Conservation (phyloP, 2,329 filamentous ascomycete genomes). For the Penicillium sp. region DNA sequence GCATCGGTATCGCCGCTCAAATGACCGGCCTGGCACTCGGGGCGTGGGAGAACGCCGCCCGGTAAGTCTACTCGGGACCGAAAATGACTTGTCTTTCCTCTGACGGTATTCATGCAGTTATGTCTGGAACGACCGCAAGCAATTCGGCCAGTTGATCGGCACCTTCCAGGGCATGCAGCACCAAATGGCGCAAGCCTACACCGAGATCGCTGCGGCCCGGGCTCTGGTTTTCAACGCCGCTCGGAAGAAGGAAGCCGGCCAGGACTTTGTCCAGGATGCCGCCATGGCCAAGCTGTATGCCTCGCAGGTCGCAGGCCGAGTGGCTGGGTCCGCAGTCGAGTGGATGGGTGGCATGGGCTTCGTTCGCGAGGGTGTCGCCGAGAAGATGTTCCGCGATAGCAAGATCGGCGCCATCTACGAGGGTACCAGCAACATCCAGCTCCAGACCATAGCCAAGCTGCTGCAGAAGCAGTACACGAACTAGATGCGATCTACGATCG, state of each 20-base stretch:
- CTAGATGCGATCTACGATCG: constrained; percentile 39
- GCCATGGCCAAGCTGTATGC: constrained; percentile 98
- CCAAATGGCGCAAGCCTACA: constrained; percentile 93
- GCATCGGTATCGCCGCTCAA: constrained; percentile 96
- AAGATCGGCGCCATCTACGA: constrained; percentile 99
- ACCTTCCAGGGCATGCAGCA: constrained; percentile 99
- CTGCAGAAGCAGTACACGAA: constrained; percentile 67
- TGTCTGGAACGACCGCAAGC: constrained; percentile 96
- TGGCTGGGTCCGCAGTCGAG: constrained; percentile 83
- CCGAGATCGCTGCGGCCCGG: constrained; percentile 86
- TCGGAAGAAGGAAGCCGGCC: constrained; percentile 94
- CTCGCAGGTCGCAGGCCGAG: constrained; percentile 84
- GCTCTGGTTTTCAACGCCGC: constrained; percentile 94
- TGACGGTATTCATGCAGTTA: constrained; percentile 55
- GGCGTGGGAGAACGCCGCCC: constrained; percentile 89
- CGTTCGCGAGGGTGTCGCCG: constrained; percentile 88
- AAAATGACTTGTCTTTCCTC: background rate
- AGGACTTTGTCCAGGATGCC: constrained; percentile 91
- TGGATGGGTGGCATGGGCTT: constrained; percentile 99
- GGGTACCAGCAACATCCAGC: constrained; percentile 68
- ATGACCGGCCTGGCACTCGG: constrained; percentile 97
- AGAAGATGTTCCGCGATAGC: constrained; percentile 97
- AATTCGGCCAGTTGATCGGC: constrained; percentile 90
- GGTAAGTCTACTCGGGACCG: constrained; percentile 46
- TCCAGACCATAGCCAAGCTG: constrained; percentile 68